phyloP scores from a whole-genome alignment of 805 yeast species.

The Pichia ethanolica region DNA sequence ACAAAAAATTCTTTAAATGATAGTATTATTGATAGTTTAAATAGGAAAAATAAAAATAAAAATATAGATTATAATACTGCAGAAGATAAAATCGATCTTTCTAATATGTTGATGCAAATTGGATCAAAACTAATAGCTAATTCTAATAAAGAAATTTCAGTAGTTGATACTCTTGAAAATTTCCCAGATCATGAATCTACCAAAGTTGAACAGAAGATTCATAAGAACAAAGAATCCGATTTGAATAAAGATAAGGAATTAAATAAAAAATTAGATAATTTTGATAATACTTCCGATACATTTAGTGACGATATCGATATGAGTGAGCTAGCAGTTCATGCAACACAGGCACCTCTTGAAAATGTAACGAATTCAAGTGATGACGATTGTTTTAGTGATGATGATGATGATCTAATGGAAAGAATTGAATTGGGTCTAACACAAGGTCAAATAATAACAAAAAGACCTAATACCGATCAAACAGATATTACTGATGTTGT shows the following conservation, averaged over 20 bases:
- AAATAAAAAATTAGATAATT: background rate
- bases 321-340: constrained; percentile 12
- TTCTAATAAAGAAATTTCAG: too few species aligned
- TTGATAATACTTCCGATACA: constrained; percentile 11
- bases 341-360: constrained; percentile 1
- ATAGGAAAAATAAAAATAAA: constrained; percentile 29
- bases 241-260: too few species aligned
- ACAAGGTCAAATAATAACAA: background rate
- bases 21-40: constrained; percentile 29
- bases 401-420: constrained; percentile 20
- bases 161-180: too few species aligned
- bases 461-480: constrained; percentile 6
- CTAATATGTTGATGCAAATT: constrained; percentile 20
- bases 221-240: too few species aligned
- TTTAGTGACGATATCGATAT: constrained; percentile 28
- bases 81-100: constrained; percentile 15
- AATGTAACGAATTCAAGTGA: background rate
- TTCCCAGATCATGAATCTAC: too few species aligned
- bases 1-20: constrained; percentile 20
- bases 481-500: background rate
- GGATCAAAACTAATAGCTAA: constrained; percentile 12
- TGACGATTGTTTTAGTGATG: constrained; percentile 22
- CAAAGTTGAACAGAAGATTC: too few species aligned
- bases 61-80: background rate
- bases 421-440: constrained; percentile 4